phyloP scores from a whole-genome alignment of 495 filamentous ascomycete genomes.

The Hamigera avellanea region DNA sequence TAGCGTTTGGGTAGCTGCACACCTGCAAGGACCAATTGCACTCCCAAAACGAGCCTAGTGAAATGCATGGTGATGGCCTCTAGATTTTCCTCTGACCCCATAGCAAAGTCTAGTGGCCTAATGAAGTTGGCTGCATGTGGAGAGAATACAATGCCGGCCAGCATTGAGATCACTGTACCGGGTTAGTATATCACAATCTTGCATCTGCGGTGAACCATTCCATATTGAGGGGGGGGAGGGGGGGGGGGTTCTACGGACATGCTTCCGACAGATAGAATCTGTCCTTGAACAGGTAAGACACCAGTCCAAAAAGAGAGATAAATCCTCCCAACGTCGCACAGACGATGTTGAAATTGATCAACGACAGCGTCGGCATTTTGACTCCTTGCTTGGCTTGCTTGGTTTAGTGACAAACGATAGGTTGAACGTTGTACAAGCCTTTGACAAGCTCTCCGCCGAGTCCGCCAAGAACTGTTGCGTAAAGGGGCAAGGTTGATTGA shows the following conservation, averaged over 20 bases:
- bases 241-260: conserved; percentile 38
- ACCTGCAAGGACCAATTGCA: conserved; percentile 82
- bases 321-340: conserved; percentile 77
- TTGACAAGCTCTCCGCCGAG: not conserved
- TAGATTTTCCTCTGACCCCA: conserved; percentile 46
- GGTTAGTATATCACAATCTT: no score
- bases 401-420: not conserved
- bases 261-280: conserved; percentile 87
- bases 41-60: conserved; percentile 77
- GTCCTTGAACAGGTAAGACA: conserved; percentile 84
- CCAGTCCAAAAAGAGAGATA: conserved; percentile 76
- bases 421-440: not conserved
- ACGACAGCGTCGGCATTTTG: conserved; percentile 65
- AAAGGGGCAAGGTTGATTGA: not conserved
- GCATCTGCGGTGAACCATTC: no score
- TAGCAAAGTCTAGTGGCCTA: conserved; percentile 63
- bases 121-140: conserved; percentile 70
- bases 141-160: conserved; percentile 69
- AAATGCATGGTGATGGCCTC: conserved; percentile 68
- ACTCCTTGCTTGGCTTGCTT: not conserved
- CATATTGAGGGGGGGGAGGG: no score
- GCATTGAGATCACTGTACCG: conserved; percentile 61
- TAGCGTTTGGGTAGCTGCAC: conserved; percentile 88
- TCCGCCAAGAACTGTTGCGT: not conserved
- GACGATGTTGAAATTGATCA: conserved; percentile 84